A percentile compares a stretch with the other conserved stretches of the same genome.
phyloP scores from a whole-genome alignment of 305 asterid species.

The Fraxinus paxiana region DNA sequence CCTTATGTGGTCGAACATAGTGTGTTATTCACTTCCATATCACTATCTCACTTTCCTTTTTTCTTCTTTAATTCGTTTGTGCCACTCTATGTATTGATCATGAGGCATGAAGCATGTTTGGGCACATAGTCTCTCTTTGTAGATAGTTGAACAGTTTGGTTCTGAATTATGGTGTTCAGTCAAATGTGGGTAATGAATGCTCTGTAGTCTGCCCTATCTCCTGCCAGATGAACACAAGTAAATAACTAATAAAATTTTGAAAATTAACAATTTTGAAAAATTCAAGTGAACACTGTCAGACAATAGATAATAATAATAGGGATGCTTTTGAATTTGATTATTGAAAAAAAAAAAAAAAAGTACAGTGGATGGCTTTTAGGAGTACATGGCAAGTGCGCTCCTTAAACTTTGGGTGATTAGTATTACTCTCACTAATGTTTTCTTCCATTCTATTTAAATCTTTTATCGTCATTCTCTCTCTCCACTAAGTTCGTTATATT shows the following conservation, averaged over 20 bases:
- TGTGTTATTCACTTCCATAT: not conserved
- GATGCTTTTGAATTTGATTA: not conserved
- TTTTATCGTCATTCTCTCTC: not conserved
- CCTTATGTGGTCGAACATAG: not conserved
- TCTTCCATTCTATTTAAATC: not conserved
- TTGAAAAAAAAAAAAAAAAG: not conserved
- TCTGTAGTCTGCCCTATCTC: not conserved
- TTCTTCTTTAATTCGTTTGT: not conserved
- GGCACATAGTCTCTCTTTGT: not conserved
- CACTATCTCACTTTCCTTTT: not conserved
- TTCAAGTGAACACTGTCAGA: not conserved
- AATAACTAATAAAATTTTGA: not conserved
- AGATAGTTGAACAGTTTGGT: not conserved
- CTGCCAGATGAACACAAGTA: not conserved
- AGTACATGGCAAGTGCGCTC: not conserved
- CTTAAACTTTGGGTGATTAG: not conserved
- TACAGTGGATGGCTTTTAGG: not conserved
- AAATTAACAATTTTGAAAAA: not conserved
- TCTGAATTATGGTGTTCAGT: not conserved
- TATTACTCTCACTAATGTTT: not conserved
- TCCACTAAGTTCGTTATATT: not conserved
- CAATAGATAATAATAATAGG: not conserved
- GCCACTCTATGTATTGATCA: not conserved
- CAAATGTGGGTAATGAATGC: not conserved
- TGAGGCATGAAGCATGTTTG: not conserved